A percentile compares a stretch with the other conserved stretches of the same genome.
Conservation (phyloP, 1,284 basidiomycete genomes). For the Rhodofomes roseus region DNA sequence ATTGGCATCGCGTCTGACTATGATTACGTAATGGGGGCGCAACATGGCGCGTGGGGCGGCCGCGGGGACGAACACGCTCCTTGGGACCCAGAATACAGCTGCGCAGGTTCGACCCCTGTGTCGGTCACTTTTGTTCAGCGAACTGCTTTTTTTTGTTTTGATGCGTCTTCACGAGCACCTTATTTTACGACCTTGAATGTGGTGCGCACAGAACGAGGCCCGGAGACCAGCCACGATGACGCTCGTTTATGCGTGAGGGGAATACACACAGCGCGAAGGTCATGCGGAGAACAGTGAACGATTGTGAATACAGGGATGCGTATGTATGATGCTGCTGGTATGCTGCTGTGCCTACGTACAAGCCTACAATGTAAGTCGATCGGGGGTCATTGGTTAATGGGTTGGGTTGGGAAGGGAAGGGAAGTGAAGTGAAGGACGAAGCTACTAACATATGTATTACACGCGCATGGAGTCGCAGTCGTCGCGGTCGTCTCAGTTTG, state of each 20-base stretch:
- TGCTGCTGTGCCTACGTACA: conserved; percentile 1
- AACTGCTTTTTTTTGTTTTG: no score
- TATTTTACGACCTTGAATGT: no score
- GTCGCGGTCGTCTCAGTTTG: not conserved
- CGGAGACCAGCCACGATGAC: no score
- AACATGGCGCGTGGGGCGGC: conserved; percentile 38
- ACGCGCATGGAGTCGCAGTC: not conserved
- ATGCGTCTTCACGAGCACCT: no score
- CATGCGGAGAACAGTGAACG: not conserved
- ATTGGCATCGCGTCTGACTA: conserved; percentile 81
- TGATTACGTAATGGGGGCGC: conserved; percentile 28
- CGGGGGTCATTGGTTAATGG: not conserved
- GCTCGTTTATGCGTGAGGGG: no score
- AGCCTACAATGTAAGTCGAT: conserved; percentile 1
- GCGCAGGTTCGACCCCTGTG: no score
- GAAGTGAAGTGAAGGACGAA: not conserved
- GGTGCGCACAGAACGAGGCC: no score
- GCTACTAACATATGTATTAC: not conserved
- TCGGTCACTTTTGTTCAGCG: no score
- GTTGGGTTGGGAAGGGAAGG: not conserved
- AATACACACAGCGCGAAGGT: no score
- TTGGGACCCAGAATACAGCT: no score
- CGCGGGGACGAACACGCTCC: no score
- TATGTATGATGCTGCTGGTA: conserved; percentile 2
- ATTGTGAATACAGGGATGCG: not conserved